A percentile compares a stretch with the other conserved stretches of the same genome.
phyloP scores from a whole-genome alignment of 306 rosid species.

The Inga leiocalycina region DNA sequence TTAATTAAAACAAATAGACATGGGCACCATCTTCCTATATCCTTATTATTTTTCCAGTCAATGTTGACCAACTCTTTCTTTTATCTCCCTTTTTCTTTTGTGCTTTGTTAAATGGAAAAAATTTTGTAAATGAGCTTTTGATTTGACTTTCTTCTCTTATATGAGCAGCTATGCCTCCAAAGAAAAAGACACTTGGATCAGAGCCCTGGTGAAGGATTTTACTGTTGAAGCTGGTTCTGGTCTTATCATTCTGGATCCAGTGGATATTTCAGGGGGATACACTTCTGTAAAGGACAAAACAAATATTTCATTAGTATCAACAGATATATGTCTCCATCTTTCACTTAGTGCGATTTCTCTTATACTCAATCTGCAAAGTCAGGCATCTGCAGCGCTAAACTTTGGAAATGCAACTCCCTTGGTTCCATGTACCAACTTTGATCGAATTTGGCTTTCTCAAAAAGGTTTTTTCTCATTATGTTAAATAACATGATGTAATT shows the following conservation, averaged over 20 bases:
- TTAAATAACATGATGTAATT: slow-evolving; percentile 1
- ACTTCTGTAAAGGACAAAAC: slow-evolving; percentile 96
- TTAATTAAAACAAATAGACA: background rate
- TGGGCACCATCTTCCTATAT: background rate
- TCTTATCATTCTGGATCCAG: slow-evolving; percentile 88
- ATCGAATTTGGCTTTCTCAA: slow-evolving; percentile 81
- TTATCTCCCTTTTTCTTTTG: background rate
- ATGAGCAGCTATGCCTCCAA: slow-evolving; percentile 89
- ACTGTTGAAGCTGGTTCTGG: slow-evolving; percentile 97
- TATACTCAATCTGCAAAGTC: slow-evolving; percentile 82
- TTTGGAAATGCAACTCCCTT: slow-evolving; percentile 82
- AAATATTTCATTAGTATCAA: slow-evolving; percentile 80
- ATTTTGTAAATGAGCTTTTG: slow-evolving; percentile 11
- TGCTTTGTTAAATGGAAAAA: background rate
- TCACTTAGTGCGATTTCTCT: slow-evolving; percentile 88
- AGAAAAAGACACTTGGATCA: slow-evolving; percentile 93
- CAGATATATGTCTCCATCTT: slow-evolving; percentile 90
- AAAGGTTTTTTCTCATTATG: slow-evolving; percentile 63
- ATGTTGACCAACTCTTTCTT: background rate
- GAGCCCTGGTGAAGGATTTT: slow-evolving; percentile 93
- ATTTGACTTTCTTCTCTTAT: slow-evolving; percentile 30
- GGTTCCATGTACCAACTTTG: slow-evolving; percentile 80
- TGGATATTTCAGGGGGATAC: slow-evolving; percentile 95
- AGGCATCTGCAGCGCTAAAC: slow-evolving; percentile 75
- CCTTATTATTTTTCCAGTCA: background rate